These are phyloP conservation scores for Prototheca cutis DNA, from an alignment of 163 green algal genomes.

Conservation along the genomic window DNA sequence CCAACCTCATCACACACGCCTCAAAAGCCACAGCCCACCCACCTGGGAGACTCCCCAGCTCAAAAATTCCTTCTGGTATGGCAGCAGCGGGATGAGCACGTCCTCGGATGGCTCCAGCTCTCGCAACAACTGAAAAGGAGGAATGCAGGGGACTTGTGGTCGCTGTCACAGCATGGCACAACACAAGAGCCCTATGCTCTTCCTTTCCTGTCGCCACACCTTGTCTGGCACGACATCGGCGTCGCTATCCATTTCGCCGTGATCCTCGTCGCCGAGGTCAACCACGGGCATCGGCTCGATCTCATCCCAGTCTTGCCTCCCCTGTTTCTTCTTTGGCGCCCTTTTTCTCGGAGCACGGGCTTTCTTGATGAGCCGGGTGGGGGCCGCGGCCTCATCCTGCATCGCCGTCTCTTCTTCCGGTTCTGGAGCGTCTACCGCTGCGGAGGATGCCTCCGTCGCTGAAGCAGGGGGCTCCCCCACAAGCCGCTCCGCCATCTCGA, in stretches of 20 bases:
- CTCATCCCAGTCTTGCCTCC: neutral
- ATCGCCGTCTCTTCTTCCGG: too few species aligned
- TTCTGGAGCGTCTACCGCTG: too few species aligned
- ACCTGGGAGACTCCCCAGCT: conserved; percentile 72
- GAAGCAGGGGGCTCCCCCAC: too few species aligned
- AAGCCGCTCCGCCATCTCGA: too few species aligned
- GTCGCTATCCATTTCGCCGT: neutral
- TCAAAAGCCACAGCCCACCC: neutral
- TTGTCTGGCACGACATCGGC: neutral
- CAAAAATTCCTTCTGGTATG: conserved; percentile 79
- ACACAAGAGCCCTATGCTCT: too few species aligned
- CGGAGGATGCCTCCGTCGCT: too few species aligned
- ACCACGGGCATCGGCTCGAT: neutral
- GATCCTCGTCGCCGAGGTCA: too few species aligned
- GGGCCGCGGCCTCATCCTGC: too few species aligned
- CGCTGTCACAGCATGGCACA: too few species aligned
- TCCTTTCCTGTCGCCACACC: too few species aligned
- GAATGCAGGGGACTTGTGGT: too few species aligned
- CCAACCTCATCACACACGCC: neutral
- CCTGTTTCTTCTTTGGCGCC: neutral
- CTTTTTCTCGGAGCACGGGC: neutral
- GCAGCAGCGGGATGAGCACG: conserved; percentile 66
- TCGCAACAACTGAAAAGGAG: conserved; percentile 5
- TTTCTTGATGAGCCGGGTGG: too few species aligned
- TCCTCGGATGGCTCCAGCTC: conserved; percentile 28